phyloP scores from a whole-genome alignment of 1,139 yeast genomes.

The Chernovozyma aurita region DNA sequence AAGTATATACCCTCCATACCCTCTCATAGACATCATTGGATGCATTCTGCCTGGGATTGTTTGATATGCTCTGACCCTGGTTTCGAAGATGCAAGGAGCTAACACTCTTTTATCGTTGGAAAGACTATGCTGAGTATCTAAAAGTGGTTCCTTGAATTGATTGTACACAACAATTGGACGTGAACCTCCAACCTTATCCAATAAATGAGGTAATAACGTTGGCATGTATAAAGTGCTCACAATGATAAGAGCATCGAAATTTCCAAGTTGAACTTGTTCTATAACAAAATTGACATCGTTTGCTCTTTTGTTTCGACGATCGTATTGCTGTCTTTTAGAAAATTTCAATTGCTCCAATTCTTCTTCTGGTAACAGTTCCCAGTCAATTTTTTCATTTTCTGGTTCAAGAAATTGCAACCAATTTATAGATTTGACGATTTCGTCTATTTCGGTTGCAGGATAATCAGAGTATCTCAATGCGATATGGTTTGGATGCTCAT shows the following conservation, averaged over 20 bases:
- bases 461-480: constrained; percentile 65
- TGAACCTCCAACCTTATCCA: constrained; percentile 77
- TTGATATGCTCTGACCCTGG: constrained; percentile 83
- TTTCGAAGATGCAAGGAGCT: constrained; percentile 80
- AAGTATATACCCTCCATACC: constrained; percentile 86
- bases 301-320: constrained; percentile 59
- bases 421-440: constrained; percentile 65
- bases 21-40: constrained; percentile 90
- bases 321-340: constrained; percentile 61
- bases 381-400: constrained; percentile 50
- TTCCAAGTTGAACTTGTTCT: constrained; percentile 42
- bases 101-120: constrained; percentile 64
- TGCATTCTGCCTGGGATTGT: constrained; percentile 92
- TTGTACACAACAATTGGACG: constrained; percentile 80
- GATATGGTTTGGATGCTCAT: constrained; percentile 84
- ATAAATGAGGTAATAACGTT: constrained; percentile 54
- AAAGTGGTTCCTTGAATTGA: constrained; percentile 73
- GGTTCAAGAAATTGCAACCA: constrained; percentile 84
- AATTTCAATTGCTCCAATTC: constrained; percentile 55
- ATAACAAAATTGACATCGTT: constrained; percentile 51
- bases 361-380: constrained; percentile 47
- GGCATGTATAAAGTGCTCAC: constrained; percentile 72
- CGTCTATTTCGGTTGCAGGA: constrained; percentile 45
- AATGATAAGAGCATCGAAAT: constrained; percentile 74
- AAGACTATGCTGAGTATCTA: constrained; percentile 67